Evolutionary conservation across 2,329 filamentous ascomycete genomes (phyloP).

Genomic region (Huntiella bhutanensis): DNA sequence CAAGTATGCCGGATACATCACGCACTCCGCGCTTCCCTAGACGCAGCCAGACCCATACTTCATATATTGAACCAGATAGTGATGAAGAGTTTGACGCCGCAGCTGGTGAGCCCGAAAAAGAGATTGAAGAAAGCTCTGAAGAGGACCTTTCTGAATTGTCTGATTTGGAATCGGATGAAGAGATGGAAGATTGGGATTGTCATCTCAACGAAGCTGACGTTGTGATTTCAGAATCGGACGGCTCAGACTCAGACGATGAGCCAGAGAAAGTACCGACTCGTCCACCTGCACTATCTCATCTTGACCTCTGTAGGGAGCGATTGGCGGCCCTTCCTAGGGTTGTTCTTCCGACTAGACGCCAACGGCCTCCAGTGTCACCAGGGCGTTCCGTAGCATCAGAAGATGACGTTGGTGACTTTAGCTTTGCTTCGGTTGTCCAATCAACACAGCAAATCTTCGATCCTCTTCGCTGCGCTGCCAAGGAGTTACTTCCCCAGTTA

Average conservation of each 20-base stretch:
- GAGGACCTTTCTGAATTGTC: background rate
- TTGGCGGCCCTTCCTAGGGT: too few species aligned
- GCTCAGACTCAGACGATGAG: background rate
- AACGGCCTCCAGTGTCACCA: too few species aligned
- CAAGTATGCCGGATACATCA: background rate
- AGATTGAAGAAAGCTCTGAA: background rate
- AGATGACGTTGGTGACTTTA: background rate
- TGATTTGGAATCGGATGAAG: background rate
- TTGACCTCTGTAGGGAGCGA: too few species aligned
- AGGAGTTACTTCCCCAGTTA: too few species aligned
- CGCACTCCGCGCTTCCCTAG: background rate
- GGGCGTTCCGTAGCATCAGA: too few species aligned
- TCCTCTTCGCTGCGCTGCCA: background rate
- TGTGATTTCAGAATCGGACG: background rate
- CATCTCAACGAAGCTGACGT: background rate
- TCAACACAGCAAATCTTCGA: background rate
- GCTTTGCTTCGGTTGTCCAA: background rate
- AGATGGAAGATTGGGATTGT: background rate
- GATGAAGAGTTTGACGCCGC: background rate
- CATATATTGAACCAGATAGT: conserved; percentile 3
- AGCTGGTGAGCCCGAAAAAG: background rate
- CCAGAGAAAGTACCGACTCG: too few species aligned
- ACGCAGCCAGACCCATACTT: background rate
- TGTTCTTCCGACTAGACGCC: too few species aligned
- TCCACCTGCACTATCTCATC: too few species aligned